A percentile compares a stretch with the other conserved stretches of the same genome.
These are phyloP conservation scores for Venustampulla echinocandica DNA, from an alignment of 495 filamentous ascomycete species.

Conservation along the genomic window DNA sequence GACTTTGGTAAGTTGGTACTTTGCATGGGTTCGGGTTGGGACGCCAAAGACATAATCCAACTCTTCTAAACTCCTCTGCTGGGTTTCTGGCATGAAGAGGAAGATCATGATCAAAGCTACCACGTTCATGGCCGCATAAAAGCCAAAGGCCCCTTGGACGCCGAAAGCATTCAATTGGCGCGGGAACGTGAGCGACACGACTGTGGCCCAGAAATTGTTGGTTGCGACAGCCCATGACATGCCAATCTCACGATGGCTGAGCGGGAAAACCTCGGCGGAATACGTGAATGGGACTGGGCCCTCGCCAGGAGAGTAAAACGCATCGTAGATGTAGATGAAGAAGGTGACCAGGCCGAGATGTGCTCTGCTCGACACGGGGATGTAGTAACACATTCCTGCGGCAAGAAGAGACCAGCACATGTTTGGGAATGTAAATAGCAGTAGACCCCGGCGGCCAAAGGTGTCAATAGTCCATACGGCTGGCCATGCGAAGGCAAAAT, in stretches of 20 bases:
- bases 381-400: constrained; percentile 50
- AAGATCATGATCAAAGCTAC: no score
- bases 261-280: constrained; percentile 75
- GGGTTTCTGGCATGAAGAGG: no score
- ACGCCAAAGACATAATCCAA: no score
- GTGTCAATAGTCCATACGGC: no score
- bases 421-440: constrained; percentile 57
- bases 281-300: no score
- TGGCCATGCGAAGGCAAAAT: constrained; percentile 54
- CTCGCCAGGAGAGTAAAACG: constrained; percentile 62
- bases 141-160: no score
- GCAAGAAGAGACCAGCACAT: constrained; percentile 50
- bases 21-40: no score
- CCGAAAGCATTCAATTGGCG: no score
- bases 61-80: no score
- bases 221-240: constrained; percentile 72
- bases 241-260: constrained; percentile 65
- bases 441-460: constrained; percentile 51
- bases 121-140: no score
- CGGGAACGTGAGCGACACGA: constrained; percentile 65
- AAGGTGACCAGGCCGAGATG: constrained; percentile 49
- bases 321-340: constrained; percentile 59
- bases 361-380: constrained; percentile 31
- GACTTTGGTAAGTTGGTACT: constrained; percentile 37
- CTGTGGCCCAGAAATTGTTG: constrained; percentile 63